Evolutionary conservation across 1,284 basidiomycete genomes (phyloP), one percentile per base, ranked within the genome.

Genomic region (Hymenochaete sp.): DNA sequence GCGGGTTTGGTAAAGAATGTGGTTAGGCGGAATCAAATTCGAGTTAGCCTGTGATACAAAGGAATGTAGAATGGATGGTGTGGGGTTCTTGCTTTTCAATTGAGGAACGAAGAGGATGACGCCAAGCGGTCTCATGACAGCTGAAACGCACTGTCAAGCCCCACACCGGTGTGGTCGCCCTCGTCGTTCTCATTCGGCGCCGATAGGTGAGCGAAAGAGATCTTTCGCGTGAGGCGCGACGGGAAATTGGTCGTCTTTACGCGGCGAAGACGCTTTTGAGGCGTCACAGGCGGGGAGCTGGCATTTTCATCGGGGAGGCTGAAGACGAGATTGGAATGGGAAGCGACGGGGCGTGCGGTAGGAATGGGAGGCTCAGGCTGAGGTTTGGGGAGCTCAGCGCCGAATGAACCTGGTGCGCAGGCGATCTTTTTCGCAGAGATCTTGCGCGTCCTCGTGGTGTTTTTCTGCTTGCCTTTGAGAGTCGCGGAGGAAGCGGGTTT

Each of bases 191-290:
- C 39, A 21, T 43, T 38, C 18, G 52, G 47, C 6, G 50, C 38
- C 26, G 47, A 42, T 19, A 53, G 43, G 32, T 38, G 51, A 3
- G 50, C 44, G 29, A 53, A 53, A 8, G 52, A 53, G 26, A 53
- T 53, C 19, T 47, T 43, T 19, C 49, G 36, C 16, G 21, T 33
- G 18, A 48, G 18, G 6, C 50, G 43, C 1, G 44, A 40, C 31
- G 52, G 52, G 42, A 55, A 53, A 24, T 51, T 47, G 7, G 53
- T 48, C 24, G 52, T 53, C 43, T 50, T 51, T 13, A 53, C 50
- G 9, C 53, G 42, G 25, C 53, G 53, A n/a, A 55, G 46, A 38
- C 47, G 48, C 37, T 40, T 50, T 8, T 42, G 24, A 10, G 48
- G 48, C 3, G 48, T 43, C 9, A 35, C 42, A 24, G 33, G 42